A percentile compares a stretch with the other conserved stretches of the same genome.
Conservation (phyloP, 352 stramenopile species). For the Pythium insidiosum region DNA sequence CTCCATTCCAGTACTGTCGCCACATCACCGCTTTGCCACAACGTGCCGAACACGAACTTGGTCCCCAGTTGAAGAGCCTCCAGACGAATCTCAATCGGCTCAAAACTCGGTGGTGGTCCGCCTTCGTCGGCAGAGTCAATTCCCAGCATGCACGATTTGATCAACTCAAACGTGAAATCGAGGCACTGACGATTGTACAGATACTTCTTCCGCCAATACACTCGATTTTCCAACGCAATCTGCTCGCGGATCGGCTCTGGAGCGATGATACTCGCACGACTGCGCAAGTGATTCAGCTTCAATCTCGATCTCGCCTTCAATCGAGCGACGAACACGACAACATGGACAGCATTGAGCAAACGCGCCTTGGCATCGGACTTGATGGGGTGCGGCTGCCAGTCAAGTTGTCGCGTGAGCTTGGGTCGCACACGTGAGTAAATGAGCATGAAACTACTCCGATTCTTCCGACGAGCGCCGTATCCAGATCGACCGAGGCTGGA, state of each 20-base stretch:
- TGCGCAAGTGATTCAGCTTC: conserved; percentile 38
- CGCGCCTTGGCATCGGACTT: conserved; percentile 13
- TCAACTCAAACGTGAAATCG: conserved; percentile 73
- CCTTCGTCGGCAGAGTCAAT: conserved; percentile 4
- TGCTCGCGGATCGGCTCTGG: conserved; percentile 64
- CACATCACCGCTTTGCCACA: conserved; percentile 77
- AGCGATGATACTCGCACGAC: conserved; percentile 40
- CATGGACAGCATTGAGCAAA: conserved; percentile 8
- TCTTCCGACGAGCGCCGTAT: conserved; percentile 49
- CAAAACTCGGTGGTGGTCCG: conserved; percentile 21
- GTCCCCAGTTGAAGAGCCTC: conserved; percentile 73
- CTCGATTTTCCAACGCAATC: conserved; percentile 75
- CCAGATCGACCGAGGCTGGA: no score
- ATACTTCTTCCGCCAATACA: conserved; percentile 86
- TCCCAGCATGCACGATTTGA: conserved; percentile 51
- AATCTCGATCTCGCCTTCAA: conserved; percentile 9
- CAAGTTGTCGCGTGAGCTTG: no score
- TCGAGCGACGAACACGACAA: conserved; percentile 10
- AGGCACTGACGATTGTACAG: conserved; percentile 66
- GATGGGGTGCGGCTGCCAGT: no score
- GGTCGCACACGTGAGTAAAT: conserved; percentile 64
- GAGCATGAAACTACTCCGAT: conserved; percentile 83
- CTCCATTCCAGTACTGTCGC: conserved; percentile 71
- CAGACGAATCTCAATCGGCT: conserved; percentile 54
- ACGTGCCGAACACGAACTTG: conserved; percentile 82